Base-by-base conservation (phyloP, 2,329 filamentous ascomycete species). In the Penicillium sp. region DNA sequence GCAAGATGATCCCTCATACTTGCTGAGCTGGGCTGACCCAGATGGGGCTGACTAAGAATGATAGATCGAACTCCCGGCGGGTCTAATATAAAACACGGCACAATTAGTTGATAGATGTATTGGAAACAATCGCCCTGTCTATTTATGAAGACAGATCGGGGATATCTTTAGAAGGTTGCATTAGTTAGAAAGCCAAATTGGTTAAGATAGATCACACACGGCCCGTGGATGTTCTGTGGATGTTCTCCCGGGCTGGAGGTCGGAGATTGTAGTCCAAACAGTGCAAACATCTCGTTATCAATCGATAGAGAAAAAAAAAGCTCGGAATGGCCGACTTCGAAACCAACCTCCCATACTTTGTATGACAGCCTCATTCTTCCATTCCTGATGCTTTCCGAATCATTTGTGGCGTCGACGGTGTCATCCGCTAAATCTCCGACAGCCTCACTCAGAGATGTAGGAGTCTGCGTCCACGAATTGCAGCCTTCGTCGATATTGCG, bases 401-500 rank as follows among this genome's bases (percentile, higher is more conserved):
- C 72, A 57, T 79, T 81, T 51, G 64, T 81, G 55, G 77, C 75
- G 58, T 77, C 79, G 56, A 75, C 76, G 23, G 64, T 77, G 62
- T 69, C 72, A 55, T 75, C 75, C 45, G 67, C 71, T 39, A 78
- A 76, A 66, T 63, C 69, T 46, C 71, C 76, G 63, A 65, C 80
- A 34, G 76, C 81, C 51, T 75, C 81, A 29, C 76, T 83, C 52
- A 85, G 93, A 75, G 92, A 97, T 76, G 87, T 91, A 49, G 91
- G 90, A 67, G 91, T 97, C 70, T 94, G 95, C 76, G 76, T 90
- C 55, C 90, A 96, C 75, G 87, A 91, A 61, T 83, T 92, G 66
- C 89, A 91, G 67, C 92, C 92, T 40, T 83, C 88, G 53, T 84
- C 88, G 62, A 82, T 85, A n/a, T 84, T 92, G 70, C 88, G 88